Conservation (phyloP, 139 green algal species). For the Dunaliella primolecta region DNA sequence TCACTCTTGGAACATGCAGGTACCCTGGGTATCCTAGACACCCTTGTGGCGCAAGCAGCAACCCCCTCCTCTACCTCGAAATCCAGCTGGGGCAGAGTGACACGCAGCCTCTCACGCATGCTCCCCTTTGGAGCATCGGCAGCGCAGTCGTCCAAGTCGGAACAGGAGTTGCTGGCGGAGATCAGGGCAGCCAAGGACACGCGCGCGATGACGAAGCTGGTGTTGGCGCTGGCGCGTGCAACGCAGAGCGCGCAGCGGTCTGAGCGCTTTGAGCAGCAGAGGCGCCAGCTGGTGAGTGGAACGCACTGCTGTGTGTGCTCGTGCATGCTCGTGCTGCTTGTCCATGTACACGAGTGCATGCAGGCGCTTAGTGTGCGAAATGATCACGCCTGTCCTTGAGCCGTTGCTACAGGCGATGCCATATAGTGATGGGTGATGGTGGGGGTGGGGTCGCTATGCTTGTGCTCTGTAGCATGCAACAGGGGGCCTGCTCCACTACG, state of each 20-base stretch:
- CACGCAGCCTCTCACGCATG: neutral
- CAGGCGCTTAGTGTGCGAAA: neutral
- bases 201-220: neutral
- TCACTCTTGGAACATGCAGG: too few relatives aligned
- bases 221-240: neutral
- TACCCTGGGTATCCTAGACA: neutral
- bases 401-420: too few relatives aligned
- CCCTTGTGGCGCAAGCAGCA: neutral
- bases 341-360: too few relatives aligned
- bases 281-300: neutral
- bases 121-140: neutral
- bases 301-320: neutral
- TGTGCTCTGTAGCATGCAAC: neutral
- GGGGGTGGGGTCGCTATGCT: neutral
- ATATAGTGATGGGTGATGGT: neutral
- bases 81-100: neutral
- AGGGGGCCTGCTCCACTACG: neutral
- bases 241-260: neutral
- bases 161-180: neutral
- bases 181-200: neutral
- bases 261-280: neutral
- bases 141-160: neutral
- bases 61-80: neutral
- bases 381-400: neutral
- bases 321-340: neutral